Percentiles rank a stretch among this genome's conserved stretches.
These are phyloP conservation scores for Stipa capillata DNA, from an alignment of 176 grass and related monocot species.

Conservation along the genomic window DNA sequence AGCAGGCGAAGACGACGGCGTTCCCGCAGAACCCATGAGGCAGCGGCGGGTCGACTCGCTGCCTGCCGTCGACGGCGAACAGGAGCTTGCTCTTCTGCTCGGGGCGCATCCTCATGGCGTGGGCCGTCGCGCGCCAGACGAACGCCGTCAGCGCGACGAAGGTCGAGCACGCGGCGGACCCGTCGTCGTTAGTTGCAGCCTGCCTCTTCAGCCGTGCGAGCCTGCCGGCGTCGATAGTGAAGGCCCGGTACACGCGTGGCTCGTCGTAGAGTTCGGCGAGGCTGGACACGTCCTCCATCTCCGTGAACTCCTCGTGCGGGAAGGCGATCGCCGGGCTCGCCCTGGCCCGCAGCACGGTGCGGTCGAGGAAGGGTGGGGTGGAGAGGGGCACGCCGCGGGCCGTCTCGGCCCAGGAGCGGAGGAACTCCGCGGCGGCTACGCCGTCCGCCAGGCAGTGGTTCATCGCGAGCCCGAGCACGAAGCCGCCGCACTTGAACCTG, in stretches of 20 bases:
- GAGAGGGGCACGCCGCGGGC: slow-evolving; percentile 22
- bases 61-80: slow-evolving; percentile 40
- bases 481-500: slow-evolving; percentile 43
- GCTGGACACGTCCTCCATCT: slow-evolving; percentile 48
- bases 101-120: slow-evolving; percentile 24
- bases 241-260: slow-evolving; percentile 19
- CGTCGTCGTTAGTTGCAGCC: neutral
- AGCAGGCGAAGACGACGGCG: slow-evolving; percentile 34
- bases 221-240: slow-evolving; percentile 27
- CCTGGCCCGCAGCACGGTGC: slow-evolving; percentile 24
- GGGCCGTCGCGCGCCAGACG: slow-evolving; percentile 28
- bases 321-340: slow-evolving; percentile 20
- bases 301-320: slow-evolving; percentile 35
- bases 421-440: slow-evolving; percentile 26
- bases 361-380: slow-evolving; percentile 23
- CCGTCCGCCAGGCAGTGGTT: slow-evolving; percentile 57
- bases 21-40: slow-evolving; percentile 47
- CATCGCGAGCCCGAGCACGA: slow-evolving; percentile 37
- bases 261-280: neutral
- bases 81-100: slow-evolving; percentile 46
- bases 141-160: slow-evolving; percentile 48
- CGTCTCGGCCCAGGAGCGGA: slow-evolving; percentile 39
- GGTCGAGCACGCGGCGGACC: neutral
- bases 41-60: slow-evolving; percentile 33
- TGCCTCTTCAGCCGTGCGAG: slow-evolving; percentile 15